phyloP scores from a whole-genome alignment of 768 basidiomycete species.

The Mycena rebaudengoi region DNA sequence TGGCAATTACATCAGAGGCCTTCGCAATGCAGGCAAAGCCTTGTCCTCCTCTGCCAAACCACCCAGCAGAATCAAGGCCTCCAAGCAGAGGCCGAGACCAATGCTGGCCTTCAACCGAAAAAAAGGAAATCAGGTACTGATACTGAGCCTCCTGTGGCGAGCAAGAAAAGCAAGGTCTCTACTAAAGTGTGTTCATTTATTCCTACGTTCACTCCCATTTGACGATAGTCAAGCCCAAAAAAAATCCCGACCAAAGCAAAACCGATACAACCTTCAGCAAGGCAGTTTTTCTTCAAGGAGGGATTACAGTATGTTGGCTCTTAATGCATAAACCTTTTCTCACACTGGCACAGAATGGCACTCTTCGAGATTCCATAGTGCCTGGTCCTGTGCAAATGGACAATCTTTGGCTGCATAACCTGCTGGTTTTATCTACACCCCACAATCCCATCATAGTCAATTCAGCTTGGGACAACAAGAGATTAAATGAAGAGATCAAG shows the following conservation, averaged over 20 bases:
- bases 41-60: not conserved
- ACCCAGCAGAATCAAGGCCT: not conserved
- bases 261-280: no score
- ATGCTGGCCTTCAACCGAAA: not conserved
- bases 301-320: not conserved
- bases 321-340: not conserved
- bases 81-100: slow-evolving; percentile 9
- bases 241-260: no score
- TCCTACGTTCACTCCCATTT: not conserved
- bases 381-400: not conserved
- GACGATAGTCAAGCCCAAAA: no score
- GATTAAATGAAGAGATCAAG: not conserved
- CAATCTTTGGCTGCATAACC: not conserved
- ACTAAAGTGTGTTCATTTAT: not conserved
- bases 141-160: not conserved
- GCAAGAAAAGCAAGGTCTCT: not conserved
- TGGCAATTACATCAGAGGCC: not conserved
- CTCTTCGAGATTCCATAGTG: not conserved
- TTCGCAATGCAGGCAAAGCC: not conserved
- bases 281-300: not conserved
- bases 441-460: not conserved
- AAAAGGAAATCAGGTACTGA: not conserved
- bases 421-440: not conserved
- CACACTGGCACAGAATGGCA: not conserved
- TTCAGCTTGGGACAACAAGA: not conserved